Evolutionary conservation across 2,329 filamentous ascomycete species (phyloP), one percentile per base, ranked within the genome.

Genomic region (Bertia moriformis): DNA sequence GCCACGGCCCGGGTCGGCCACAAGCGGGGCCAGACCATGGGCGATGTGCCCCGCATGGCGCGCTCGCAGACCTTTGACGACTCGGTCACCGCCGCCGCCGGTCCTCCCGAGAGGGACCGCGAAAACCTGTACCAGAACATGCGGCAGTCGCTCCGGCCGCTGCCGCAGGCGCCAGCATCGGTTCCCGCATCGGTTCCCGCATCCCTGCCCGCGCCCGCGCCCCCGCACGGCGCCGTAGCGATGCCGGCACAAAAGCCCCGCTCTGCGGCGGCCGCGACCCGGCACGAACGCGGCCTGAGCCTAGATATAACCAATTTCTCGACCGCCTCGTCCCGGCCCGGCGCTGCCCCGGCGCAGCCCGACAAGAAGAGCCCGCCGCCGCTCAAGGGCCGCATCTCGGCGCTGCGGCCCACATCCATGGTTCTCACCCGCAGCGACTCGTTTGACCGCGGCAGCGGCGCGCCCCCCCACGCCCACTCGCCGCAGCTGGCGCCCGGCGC

Each of bases 61-160:
- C 58, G 65, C 43, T 60, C 69, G 47, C 59, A 60, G 42, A 53
- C 65, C 58, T 56, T 67, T 52, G 61, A 65, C 53, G 43, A 46
- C 51, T 14, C 46, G 48, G 27, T 51, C 44, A 43, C 43, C 10
- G 18, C 49, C 42, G 55, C 58, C 44, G 65, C 73, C n/a, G n/a
- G n/a, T n/a, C n/a, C n/a, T n/a, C n/a, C n/a, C n/a, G n/a, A n/a
- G n/a, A n/a, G n/a, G n/a, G n/a, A n/a, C n/a, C n/a, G n/a, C n/a
- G 73, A 76, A 22, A 76, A 73, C 48, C 66, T 79, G 44, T 88
- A 86, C 52, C 75, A 73, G 46, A 79, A 69, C 47, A 71, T 82
- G 43, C 79, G 86, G 39, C 81, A 83, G 51, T 87, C 84, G 17
- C 64, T 93, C 43, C 76, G 85, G 37, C 83, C 83, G 18, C 66